These are phyloP conservation scores for Chaetoscypha palmicola DNA, from an alignment of 2,329 filamentous ascomycete species.

Conservation along the genomic window DNA sequence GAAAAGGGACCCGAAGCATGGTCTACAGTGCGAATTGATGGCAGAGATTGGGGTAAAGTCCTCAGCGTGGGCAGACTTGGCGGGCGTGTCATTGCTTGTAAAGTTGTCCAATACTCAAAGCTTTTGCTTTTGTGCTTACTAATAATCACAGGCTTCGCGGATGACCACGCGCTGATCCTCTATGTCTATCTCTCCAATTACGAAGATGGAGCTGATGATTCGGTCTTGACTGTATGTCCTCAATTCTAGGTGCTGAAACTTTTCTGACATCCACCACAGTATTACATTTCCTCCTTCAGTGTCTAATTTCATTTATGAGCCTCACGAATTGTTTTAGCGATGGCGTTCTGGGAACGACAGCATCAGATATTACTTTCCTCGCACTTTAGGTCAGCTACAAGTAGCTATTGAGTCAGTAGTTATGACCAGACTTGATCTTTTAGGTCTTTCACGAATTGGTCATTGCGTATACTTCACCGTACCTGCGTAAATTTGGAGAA, in stretches of 20 bases:
- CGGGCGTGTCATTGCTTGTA: conserved; percentile 85
- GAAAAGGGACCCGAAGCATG: conserved; percentile 73
- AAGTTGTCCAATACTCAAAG: conserved; percentile 27
- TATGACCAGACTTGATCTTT: no score
- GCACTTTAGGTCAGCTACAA: no score
- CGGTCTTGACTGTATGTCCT: conserved; percentile 63
- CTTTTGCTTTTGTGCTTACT: conserved; percentile 18
- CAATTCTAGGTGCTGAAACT: neutral
- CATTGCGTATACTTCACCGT: no score
- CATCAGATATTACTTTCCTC: no score
- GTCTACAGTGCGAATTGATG: conserved; percentile 87
- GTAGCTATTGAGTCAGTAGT: no score
- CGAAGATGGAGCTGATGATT: conserved; percentile 61
- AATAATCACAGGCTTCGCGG: conserved; percentile 51
- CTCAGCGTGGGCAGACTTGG: conserved; percentile 85
- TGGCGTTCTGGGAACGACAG: conserved; percentile 15
- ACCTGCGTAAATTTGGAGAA: no score
- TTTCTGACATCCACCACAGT: conserved; percentile 34
- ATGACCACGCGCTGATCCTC: conserved; percentile 73
- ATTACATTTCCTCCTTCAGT: conserved; percentile 53
- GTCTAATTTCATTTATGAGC: conserved; percentile 17
- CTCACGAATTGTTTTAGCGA: conserved; percentile 15
- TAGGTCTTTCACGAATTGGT: no score
- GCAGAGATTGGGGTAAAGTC: conserved; percentile 90
- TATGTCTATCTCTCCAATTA: conserved; percentile 74